phyloP scores from a whole-genome alignment of 202 grass and related monocot genomes.

The Digitaria exilis region DNA sequence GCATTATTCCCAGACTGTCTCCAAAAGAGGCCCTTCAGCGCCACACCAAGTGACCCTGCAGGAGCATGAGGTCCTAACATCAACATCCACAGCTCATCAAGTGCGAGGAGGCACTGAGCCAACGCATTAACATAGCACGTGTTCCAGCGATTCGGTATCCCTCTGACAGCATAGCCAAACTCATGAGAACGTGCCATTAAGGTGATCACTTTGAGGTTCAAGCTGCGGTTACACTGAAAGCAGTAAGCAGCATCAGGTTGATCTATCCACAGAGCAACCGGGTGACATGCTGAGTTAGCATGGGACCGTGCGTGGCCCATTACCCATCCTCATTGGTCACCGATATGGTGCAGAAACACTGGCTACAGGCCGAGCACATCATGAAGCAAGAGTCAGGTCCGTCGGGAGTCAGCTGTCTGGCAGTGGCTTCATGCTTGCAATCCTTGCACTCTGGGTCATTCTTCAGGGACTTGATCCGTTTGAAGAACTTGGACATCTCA shows the following conservation, averaged over 20 bases:
- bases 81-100: slow-evolving; percentile 51
- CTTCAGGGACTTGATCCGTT: not conserved
- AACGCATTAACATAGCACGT: slow-evolving; percentile 73
- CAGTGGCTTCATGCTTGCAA: not conserved
- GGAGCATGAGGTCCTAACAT: slow-evolving; percentile 41
- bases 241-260: not conserved
- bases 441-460: not conserved
- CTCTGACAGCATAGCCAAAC: slow-evolving; percentile 43
- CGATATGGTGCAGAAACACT: slow-evolving; percentile 20
- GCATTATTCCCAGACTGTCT: slow-evolving; percentile 43
- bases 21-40: slow-evolving; percentile 63
- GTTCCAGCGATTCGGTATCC: slow-evolving; percentile 58
- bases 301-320: not conserved
- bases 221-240: not conserved
- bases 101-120: slow-evolving; percentile 67
- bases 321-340: not conserved
- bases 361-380: slow-evolving; percentile 58
- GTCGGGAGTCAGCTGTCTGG: not conserved
- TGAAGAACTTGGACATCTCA: not conserved
- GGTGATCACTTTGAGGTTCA: not conserved
- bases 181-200: not conserved
- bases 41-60: slow-evolving; percentile 41
- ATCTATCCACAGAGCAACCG: not conserved
- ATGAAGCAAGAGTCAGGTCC: too few relatives aligned
- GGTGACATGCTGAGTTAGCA: not conserved